A percentile compares a stretch with the other conserved stretches of the same genome.
phyloP scores from a whole-genome alignment of 306 rosid species.

The Rosa chinensis region DNA sequence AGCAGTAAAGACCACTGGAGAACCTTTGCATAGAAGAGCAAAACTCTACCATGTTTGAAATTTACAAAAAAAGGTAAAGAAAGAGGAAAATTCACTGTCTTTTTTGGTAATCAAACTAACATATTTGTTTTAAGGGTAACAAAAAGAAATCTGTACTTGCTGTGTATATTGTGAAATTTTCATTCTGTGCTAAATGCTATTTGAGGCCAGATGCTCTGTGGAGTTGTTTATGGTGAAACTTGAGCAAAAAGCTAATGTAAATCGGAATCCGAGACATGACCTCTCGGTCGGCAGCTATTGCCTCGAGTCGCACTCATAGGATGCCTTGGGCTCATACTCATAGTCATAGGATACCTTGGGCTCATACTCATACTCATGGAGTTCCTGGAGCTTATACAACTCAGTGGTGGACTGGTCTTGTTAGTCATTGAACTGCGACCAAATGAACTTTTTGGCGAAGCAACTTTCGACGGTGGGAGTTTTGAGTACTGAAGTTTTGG shows the following conservation, averaged over 20 bases:
- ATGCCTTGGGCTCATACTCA: slow-evolving; percentile 18
- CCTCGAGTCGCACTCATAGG: slow-evolving; percentile 7
- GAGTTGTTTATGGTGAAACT: neutral
- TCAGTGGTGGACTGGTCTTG: slow-evolving; percentile 31
- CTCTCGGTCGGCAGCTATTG: slow-evolving; percentile 31
- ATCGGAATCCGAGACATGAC: slow-evolving; percentile 39
- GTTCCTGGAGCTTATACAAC: slow-evolving; percentile 19
- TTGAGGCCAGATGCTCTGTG: slow-evolving; percentile 3
- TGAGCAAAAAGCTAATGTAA: slow-evolving; percentile 24
- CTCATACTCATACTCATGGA: slow-evolving; percentile 7
- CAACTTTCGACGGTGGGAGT: neutral
- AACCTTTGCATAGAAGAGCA: neutral
- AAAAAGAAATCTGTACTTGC: neutral
- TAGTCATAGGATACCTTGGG: slow-evolving; percentile 12
- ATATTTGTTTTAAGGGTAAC: slow-evolving; percentile 1
- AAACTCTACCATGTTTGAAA: neutral
- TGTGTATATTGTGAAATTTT: neutral
- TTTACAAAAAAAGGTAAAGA: neutral
- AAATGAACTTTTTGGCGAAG: slow-evolving; percentile 26
- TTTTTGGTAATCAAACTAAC: neutral
- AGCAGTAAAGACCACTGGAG: neutral
- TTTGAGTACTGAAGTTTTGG: neutral
- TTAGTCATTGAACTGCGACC: slow-evolving; percentile 32
- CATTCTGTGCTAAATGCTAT: neutral
- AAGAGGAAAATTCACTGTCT: slow-evolving; percentile 12